Conservation (phyloP, 306 rosid genomes). For the Cercis canadensis region DNA sequence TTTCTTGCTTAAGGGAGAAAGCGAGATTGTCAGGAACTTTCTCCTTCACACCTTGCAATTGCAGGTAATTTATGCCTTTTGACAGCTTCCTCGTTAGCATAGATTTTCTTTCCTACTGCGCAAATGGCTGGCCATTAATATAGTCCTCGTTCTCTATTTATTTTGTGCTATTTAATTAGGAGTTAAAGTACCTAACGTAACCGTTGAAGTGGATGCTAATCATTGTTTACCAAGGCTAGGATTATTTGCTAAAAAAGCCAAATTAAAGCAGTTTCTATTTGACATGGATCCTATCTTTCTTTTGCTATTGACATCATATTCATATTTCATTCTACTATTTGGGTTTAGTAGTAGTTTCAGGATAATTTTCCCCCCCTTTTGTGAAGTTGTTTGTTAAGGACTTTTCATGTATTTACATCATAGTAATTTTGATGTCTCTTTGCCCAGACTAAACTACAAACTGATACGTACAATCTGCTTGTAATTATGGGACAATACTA, state of each 20-base stretch:
- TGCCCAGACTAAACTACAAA: too few relatives aligned
- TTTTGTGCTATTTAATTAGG: slow-evolving; percentile 6
- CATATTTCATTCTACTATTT: too few relatives aligned
- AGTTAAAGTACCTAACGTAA: too few relatives aligned
- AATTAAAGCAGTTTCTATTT: too few relatives aligned
- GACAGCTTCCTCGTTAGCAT: neutral
- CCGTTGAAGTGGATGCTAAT: neutral
- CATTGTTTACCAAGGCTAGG: neutral
- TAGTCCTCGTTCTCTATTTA: neutral
- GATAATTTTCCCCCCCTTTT: neutral
- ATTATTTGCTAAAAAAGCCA: too few relatives aligned
- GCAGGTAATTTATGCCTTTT: slow-evolving; percentile 60
- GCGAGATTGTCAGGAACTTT: slow-evolving; percentile 83
- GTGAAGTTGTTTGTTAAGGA: neutral
- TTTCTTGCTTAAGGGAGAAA: slow-evolving; percentile 90
- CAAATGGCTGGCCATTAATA: neutral
- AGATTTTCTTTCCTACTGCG: neutral
- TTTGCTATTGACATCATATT: too few relatives aligned
- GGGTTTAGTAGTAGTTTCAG: neutral
- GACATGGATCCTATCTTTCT: too few relatives aligned
- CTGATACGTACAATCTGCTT: too few relatives aligned
- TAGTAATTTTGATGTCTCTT: too few relatives aligned
- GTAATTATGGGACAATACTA: too few relatives aligned
- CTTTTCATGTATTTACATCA: neutral
- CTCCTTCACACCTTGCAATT: slow-evolving; percentile 91